Percentiles rank a stretch among this genome's conserved stretches.
phyloP scores from a whole-genome alignment of 2,329 filamentous ascomycete genomes.

The Xylaria sp. region DNA sequence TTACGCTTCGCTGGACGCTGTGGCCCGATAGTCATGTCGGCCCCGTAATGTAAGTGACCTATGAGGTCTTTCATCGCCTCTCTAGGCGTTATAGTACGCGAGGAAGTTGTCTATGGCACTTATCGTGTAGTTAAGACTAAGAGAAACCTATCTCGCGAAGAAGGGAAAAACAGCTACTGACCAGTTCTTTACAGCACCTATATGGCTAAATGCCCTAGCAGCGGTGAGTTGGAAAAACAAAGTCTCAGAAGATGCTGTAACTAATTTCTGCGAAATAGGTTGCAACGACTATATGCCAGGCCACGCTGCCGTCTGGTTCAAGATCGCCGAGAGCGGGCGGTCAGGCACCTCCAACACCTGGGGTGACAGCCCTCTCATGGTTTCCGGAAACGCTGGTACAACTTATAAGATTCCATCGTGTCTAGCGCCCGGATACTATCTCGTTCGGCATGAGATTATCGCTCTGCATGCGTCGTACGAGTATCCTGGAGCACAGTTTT shows the following conservation, averaged over 20 bases:
- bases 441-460: conserved; percentile 68
- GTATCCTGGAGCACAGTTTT: conserved; percentile 62
- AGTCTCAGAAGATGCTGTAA: too few relatives aligned
- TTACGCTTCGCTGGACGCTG: conserved; percentile 65
- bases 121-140: not conserved
- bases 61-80: not conserved
- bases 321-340: conserved; percentile 62
- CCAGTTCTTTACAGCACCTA: conserved; percentile 55
- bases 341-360: conserved; percentile 61
- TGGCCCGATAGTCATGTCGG: conserved; percentile 63
- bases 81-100: not conserved
- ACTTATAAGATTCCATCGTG: conserved; percentile 65
- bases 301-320: conserved; percentile 63
- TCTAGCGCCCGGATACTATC: conserved; percentile 64
- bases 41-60: conserved; percentile 54
- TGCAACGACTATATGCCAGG: conserved; percentile 41
- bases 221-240: conserved; percentile 48
- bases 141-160: not conserved
- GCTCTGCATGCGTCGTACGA: conserved; percentile 60
- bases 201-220: conserved; percentile 67
- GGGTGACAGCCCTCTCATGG: conserved; percentile 59
- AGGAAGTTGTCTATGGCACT: too few relatives aligned
- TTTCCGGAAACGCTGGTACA: conserved; percentile 54
- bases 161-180: not conserved
- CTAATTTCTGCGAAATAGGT: conserved; percentile 28